These are phyloP conservation scores for Hyparrhenia diplandra DNA, from an alignment of 176 grass and related monocot genomes.

Conservation along the genomic window DNA sequence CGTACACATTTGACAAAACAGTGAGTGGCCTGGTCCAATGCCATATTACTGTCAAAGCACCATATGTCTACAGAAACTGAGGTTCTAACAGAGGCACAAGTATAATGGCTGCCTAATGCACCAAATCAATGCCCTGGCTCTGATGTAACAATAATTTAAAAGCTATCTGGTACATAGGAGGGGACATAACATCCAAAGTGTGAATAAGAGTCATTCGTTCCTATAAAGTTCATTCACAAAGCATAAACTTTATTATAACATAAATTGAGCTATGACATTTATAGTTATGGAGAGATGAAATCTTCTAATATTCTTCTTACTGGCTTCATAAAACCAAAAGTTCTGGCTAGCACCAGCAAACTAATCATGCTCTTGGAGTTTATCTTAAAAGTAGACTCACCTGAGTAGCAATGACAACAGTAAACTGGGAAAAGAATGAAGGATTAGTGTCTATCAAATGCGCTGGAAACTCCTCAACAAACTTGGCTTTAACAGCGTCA, in stretches of 20 bases:
- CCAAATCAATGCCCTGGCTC: neutral
- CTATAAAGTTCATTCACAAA: neutral
- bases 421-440: conserved; percentile 82
- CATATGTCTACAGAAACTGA: neutral
- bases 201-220: neutral
- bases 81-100: neutral
- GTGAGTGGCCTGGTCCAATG: neutral
- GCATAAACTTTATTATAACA: neutral
- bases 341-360: neutral
- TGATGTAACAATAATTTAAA: neutral
- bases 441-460: conserved; percentile 71
- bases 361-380: conserved; percentile 9
- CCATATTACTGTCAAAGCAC: neutral
- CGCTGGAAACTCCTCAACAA: conserved; percentile 77
- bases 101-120: neutral
- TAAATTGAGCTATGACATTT: neutral
- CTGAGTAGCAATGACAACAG: conserved; percentile 85
- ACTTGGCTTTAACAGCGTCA: conserved; percentile 94
- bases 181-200: neutral
- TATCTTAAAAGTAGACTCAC: conserved; percentile 22
- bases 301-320: no score
- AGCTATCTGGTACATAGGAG: neutral
- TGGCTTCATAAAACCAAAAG: neutral
- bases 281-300: neutral
- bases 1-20: neutral